Base-by-base conservation (phyloP, 257 asterid genomes). In the Asclepias syriaca region DNA sequence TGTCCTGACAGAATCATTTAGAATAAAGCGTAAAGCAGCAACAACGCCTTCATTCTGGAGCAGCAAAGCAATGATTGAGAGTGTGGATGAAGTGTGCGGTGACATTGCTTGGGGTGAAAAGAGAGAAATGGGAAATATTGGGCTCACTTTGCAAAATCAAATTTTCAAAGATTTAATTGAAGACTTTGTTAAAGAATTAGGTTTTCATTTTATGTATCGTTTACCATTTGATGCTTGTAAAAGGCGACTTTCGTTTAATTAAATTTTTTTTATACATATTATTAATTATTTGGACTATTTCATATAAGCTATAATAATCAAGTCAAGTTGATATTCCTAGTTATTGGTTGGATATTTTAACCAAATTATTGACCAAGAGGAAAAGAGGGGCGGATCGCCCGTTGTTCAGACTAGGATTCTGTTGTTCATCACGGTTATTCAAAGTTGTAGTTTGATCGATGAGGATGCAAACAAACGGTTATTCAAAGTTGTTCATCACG, bases 91-190 rank as follows among this genome's bases (percentile, higher is more conserved):
- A 84, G 98, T 87, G 81, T 92, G 96, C 64, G 78, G 54, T 0
- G 96, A 92, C 77, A 77, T 86, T 9, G 88, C 78, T 1, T 88
- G 96, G 89, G 98, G 98, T 2, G 88, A 89, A 65, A 82, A 79
- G 79, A 87, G 96, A 73, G 98, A 92, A 77, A 60, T 73, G 2
- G 84, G 84, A 66, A 92, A 76, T 74, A 87, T 92, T 76, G 93
- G 90, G 72, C 5, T 88, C 67, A 85, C 71, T 6, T 78, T 92
- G 83, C 92, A 89, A 72, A 94, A 92, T 73, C 60, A 83, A 8
- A 78, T 92, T 10, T 92, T 86, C 71, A 84, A 73, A 78, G 96
- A 89, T 48, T 76, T 92, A 87, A 83, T 92, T 72, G 90, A 89
- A 65, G 98, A 92, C 69, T 54, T 85, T 37, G 83, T 85, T 53